Evolutionary conservation across 805 yeast genomes (phyloP).

Genomic region (Danielozyma ontarioensis): DNA sequence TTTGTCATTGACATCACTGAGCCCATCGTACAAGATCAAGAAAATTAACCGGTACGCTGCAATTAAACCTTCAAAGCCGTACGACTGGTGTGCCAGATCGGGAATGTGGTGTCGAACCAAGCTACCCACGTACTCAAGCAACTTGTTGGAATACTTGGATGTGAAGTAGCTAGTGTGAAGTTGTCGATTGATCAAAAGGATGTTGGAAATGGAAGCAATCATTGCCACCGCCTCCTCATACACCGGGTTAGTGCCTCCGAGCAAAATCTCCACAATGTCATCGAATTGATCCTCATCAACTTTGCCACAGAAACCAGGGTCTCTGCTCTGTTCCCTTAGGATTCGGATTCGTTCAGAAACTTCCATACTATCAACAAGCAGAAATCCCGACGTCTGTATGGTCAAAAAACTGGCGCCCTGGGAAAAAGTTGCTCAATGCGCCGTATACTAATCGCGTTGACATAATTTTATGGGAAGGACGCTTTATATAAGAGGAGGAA

Average conservation of each 20-base stretch:
- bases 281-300: background rate
- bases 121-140: constrained; percentile 4
- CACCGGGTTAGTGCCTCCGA: background rate
- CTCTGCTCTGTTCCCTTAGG: background rate
- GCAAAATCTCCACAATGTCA: constrained; percentile 2
- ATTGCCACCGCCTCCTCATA: constrained; percentile 7
- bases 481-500: too few species aligned
- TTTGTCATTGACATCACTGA: constrained; percentile 4
- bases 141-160: constrained; percentile 10
- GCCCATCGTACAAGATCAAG: constrained; percentile 19
- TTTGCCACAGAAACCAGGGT: background rate
- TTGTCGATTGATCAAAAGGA: constrained; percentile 17
- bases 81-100: constrained; percentile 1
- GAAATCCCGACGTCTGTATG: too few species aligned
- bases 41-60: constrained; percentile 20
- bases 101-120: constrained; percentile 1
- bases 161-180: constrained; percentile 16
- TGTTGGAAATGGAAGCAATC: constrained; percentile 21
- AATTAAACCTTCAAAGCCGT: constrained; percentile 10
- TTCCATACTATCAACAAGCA: too few species aligned
- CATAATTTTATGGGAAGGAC: too few species aligned
- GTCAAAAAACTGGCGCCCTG: too few species aligned
- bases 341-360: background rate
- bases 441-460: too few species aligned
- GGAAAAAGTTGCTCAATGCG: too few species aligned